These are phyloP conservation scores for Trifolium dubium DNA, from an alignment of 306 rosid genomes.

Conservation along the genomic window DNA sequence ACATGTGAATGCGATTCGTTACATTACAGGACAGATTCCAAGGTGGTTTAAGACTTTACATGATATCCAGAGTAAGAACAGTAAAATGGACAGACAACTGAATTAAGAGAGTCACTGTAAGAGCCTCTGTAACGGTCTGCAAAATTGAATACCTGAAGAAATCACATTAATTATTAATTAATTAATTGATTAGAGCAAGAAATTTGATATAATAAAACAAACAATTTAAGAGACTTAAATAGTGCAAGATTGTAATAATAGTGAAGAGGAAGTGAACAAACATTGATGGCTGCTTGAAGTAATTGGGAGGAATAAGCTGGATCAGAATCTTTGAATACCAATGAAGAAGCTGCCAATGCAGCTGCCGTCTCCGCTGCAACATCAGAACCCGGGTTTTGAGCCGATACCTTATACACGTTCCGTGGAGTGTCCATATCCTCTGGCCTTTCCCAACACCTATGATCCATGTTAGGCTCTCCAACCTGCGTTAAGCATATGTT, in stretches of 20 bases:
- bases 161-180: background rate
- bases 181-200: background rate
- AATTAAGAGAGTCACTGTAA: conserved; percentile 73
- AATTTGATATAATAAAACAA: background rate
- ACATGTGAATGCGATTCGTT: background rate
- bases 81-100: conserved; percentile 86
- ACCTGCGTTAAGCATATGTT: conserved; percentile 49
- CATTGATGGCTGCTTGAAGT: conserved; percentile 74
- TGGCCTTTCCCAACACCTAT: conserved; percentile 91
- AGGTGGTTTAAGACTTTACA: conserved; percentile 44
- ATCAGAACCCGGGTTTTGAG: conserved; percentile 86
- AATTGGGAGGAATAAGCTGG: conserved; percentile 67
- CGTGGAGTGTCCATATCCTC: conserved; percentile 94
- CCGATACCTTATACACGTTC: conserved; percentile 66
- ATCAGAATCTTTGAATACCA: conserved; percentile 75
- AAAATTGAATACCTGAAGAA: conserved; percentile 67
- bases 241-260: background rate
- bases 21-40: no score
- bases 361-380: conserved; percentile 93
- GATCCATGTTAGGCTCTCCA: conserved; percentile 83
- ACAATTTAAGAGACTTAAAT: conserved; percentile 3
- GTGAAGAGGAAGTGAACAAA: background rate
- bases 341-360: conserved; percentile 86
- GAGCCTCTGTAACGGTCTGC: conserved; percentile 87
- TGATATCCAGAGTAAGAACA: conserved; percentile 93